Evolutionary conservation across 2,329 filamentous ascomycete species (phyloP), one percentile per base, ranked within the genome.

Genomic region (Juglanconis oblonga): DNA sequence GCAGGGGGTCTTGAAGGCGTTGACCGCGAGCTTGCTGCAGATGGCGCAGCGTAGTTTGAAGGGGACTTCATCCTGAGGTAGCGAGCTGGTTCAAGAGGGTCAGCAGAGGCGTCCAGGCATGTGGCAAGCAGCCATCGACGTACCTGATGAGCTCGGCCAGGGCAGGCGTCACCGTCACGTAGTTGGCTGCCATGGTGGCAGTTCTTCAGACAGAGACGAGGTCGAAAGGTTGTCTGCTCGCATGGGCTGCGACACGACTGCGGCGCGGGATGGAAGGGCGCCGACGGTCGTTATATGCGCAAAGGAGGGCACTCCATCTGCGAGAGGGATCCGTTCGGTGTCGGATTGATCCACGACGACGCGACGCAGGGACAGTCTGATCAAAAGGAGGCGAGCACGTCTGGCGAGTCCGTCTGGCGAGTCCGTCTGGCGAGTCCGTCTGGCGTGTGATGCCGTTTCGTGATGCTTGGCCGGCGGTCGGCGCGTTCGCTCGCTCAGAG

Each of bases 11-110:
- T 93, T 90, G 73, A 92, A 96, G 8, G 94, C 91, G 72, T 97
- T 96, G 65, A 96, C 80, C 35, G 92, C 93, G 61, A 98, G 82
- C 74, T 91, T 92, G 77, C 90, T 95, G 77, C 95, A 99, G 67
- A 92, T 91, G 55, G 92, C 92, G 80, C 95, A 99, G 76, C 93
- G 90, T 65, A 99, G 84, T 81, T 97, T 97, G 70, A 93, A 92
- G n/a, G 95, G 95, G 60, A 97, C 92, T 64, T 95, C 91, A 68
- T 94, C 91, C 65, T 89, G 85, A 24, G 86, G 79, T 62, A 97
- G 81, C 53, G 90, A 88, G 73, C 92, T 96, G 70, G 32, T 42
- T 10, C 50, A n/a, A n/a, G 55, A 36, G 40, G 42, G 64, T 67
- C 51, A 59, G 64, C 14, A 13, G 3, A 9, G 40, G 64, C 45